Base-by-base conservation (phyloP, 345 rosid genomes). In the Nephelium lappaceum region DNA sequence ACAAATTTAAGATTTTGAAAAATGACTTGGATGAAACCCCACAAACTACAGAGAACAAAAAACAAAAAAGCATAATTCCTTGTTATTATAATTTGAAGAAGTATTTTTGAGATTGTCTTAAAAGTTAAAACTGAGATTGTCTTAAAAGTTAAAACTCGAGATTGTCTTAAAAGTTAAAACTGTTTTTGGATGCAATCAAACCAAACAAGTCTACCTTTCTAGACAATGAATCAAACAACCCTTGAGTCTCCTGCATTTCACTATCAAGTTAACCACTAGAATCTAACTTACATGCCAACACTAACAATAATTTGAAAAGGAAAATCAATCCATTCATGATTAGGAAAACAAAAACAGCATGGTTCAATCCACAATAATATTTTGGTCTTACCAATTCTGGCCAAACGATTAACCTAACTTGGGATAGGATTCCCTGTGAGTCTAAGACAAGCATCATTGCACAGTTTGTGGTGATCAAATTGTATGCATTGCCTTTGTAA, bases 331-430 rank as follows among this genome's bases (percentile, higher is more conserved):
- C 16, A 66, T 14, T 9, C 21, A 58, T 60, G 38, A 12, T 39
- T 74, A 24, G 10, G 15, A 5, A 47, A 41, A 8, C n/a, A 15
- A 74, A 57, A 64, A 71, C 71, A 25, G 16, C 19, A 58, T 45
- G 65, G 70, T 77, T 61, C 5, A 58, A 58, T 70, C 49, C 24
- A 24, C 8, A 18, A 18, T 0, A 47, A 9, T 43, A 12, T 23
- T 0, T 27, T 69, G 27, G 7, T 0, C 85, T 83, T 86, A 94
- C 99, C 99, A 19, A 96, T 94, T 91, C 95, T 83, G 3, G 99
- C 98, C 24, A 97, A 95, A 0, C 98, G 97, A 78, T 97, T 97
- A 78, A 97, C 94, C 99, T 98, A 94, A 60, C 85, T 92, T 8
- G 99, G 98, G 69, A 97, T 94, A 21, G 93, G 92, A 81, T 93